These are phyloP conservation scores for Pseudogymnoascus sp. DNA, from an alignment of 2,329 filamentous ascomycete species.

Conservation along the genomic window DNA sequence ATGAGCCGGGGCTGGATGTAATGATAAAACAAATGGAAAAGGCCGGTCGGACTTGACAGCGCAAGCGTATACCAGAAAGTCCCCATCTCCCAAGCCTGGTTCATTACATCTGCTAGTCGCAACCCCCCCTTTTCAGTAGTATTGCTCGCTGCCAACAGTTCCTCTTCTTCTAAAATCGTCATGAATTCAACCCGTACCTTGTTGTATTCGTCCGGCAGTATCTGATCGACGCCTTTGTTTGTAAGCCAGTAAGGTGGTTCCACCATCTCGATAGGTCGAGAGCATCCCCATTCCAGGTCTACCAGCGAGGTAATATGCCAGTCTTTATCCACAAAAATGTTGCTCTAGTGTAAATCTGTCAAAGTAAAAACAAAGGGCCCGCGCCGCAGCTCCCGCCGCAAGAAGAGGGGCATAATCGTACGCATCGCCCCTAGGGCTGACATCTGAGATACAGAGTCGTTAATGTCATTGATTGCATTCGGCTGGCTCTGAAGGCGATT, in stretches of 20 bases:
- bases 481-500: conserved; percentile 29
- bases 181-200: conserved; percentile 17
- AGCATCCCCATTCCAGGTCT: conserved; percentile 30
- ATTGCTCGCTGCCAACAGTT: conserved; percentile 14
- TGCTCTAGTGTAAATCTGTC: conserved; percentile 34
- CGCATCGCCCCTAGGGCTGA: conserved; percentile 26
- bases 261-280: conserved; percentile 26
- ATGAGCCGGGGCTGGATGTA: conserved; percentile 21
- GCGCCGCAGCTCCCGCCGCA: conserved; percentile 19
- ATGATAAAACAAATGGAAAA: conserved; percentile 20
- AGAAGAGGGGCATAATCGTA: conserved; percentile 20
- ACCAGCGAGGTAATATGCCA: conserved; percentile 30
- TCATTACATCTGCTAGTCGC: neutral
- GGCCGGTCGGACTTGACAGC: conserved; percentile 19
- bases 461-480: conserved; percentile 25
- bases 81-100: conserved; percentile 19
- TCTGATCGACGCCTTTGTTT: conserved; percentile 13
- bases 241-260: conserved; percentile 29
- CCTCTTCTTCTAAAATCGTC: conserved; percentile 19
- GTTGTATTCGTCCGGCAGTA: conserved; percentile 15
- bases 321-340: conserved; percentile 32
- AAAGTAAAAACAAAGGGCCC: conserved; percentile 31
- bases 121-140: conserved; percentile 13
- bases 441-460: conserved; percentile 28
- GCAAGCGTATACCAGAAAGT: conserved; percentile 24